phyloP scores from a whole-genome alignment of 768 basidiomycete genomes.

The Psilocybe cubensis region DNA sequence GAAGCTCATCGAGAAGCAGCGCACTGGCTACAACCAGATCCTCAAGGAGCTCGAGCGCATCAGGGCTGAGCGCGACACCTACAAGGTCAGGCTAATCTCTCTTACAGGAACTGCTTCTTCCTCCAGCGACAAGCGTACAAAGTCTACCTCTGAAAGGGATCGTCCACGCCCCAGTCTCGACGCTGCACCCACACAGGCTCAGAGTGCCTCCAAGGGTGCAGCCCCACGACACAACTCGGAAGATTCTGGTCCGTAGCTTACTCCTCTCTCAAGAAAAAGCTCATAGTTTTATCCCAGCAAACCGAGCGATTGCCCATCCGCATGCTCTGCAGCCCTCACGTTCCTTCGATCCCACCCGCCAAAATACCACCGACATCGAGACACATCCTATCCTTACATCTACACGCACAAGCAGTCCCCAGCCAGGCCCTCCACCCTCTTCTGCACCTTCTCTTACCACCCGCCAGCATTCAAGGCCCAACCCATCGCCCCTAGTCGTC shows the following conservation, averaged over 20 bases:
- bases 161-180: no score
- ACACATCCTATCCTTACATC: conserved; percentile 20
- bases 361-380: conserved; percentile 21
- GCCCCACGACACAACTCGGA: conserved; percentile 39
- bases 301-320: conserved; percentile 20
- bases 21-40: conserved; percentile 77
- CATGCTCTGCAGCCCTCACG: conserved; percentile 40
- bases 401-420: conserved; percentile 18
- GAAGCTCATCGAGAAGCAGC: conserved; percentile 94
- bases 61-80: conserved; percentile 76
- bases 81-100: conserved; percentile 47
- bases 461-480: conserved; percentile 33
- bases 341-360: conserved; percentile 41
- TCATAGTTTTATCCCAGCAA: conserved; percentile 31
- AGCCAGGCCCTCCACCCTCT: conserved; percentile 23
- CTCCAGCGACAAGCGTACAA: conserved; percentile 32
- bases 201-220: conserved; percentile 26
- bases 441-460: conserved; percentile 25
- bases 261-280: conserved; percentile 12
- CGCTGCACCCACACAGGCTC: no score
- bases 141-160: conserved; percentile 26
- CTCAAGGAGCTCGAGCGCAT: conserved; percentile 87
- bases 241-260: conserved; percentile 36
- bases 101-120: conserved; percentile 21
- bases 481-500: conserved; percentile 42